Percentiles rank a stretch among this genome's conserved stretches.
These are phyloP conservation scores for Trichoderma virens DNA, from an alignment of 495 filamentous ascomycete genomes.

Conservation along the genomic window DNA sequence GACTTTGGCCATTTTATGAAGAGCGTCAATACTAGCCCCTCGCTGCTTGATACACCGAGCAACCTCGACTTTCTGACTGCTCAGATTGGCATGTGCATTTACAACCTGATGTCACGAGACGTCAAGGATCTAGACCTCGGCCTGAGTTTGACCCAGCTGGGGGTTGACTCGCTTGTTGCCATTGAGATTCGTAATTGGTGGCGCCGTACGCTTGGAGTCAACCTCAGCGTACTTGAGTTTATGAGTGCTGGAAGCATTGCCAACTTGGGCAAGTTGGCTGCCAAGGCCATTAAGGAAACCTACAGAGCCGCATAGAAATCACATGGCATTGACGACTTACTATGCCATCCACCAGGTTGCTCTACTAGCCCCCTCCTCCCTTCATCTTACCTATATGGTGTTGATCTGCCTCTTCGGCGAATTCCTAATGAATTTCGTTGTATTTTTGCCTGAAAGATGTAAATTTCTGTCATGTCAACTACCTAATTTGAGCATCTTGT, in stretches of 20 bases:
- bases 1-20: slow-evolving; percentile 21
- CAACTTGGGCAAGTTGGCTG: background rate
- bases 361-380: too few species aligned
- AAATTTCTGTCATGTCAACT: too few species aligned
- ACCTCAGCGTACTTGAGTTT: slow-evolving; percentile 32
- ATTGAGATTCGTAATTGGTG: slow-evolving; percentile 32
- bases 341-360: background rate
- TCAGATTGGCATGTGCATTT: slow-evolving; percentile 29
- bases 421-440: too few species aligned
- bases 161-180: slow-evolving; percentile 32
- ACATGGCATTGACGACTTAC: background rate
- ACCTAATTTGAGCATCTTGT: too few species aligned
- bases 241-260: slow-evolving; percentile 19
- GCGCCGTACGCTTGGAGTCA: slow-evolving; percentile 21
- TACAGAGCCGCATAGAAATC: background rate
- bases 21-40: slow-evolving; percentile 8
- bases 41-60: slow-evolving; percentile 16
- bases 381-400: too few species aligned
- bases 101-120: slow-evolving; percentile 16
- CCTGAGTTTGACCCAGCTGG: slow-evolving; percentile 24
- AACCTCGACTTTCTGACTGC: slow-evolving; percentile 20
- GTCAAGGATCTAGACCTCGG: slow-evolving; percentile 20
- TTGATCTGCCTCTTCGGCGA: background rate
- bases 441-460: too few species aligned
- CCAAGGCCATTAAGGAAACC: background rate